Percentiles rank a stretch among this genome's conserved stretches.
Conservation (phyloP, 2,329 filamentous ascomycete species). For the Monilinia fructicola region DNA sequence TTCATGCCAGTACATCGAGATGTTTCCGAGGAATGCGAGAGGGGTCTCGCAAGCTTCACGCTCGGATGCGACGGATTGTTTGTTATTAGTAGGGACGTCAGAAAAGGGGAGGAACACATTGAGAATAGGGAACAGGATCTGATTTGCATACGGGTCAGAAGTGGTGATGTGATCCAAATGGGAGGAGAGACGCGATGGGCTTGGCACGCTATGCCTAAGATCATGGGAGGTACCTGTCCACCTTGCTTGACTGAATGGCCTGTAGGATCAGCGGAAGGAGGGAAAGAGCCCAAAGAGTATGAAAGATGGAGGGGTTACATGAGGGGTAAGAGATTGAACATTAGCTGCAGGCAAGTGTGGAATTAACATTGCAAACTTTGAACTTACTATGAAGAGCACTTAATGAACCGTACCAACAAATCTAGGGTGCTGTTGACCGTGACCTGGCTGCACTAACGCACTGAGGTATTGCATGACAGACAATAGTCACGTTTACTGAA, state of each 20-base stretch:
- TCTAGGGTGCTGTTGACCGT: background rate
- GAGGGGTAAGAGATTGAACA: constrained; percentile 78
- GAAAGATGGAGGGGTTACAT: constrained; percentile 85
- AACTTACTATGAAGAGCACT: background rate
- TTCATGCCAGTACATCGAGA: constrained; percentile 92
- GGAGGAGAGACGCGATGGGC: constrained; percentile 76
- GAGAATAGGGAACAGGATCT: constrained; percentile 38
- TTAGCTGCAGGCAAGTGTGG: constrained; percentile 91
- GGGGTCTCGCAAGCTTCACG: constrained; percentile 78
- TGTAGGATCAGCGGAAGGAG: constrained; percentile 40
- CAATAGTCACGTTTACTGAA: no score
- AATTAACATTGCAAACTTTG: constrained; percentile 27
- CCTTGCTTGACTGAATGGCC: constrained; percentile 75
- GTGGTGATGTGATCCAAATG: constrained; percentile 92
- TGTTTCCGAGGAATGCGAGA: constrained; percentile 79
- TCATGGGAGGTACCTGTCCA: constrained; percentile 78
- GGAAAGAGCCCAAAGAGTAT: constrained; percentile 44
- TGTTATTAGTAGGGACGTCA: constrained; percentile 63
- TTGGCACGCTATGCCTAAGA: constrained; percentile 93
- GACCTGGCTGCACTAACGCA: background rate
- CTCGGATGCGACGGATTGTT: constrained; percentile 91
- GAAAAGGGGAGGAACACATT: constrained; percentile 31
- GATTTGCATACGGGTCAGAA: constrained; percentile 67
- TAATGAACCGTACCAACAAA: background rate
- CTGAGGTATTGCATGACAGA: background rate